These are phyloP conservation scores for Chrysoporthe deuterocubensis DNA, from an alignment of 2,329 filamentous ascomycete species.

Conservation along the genomic window DNA sequence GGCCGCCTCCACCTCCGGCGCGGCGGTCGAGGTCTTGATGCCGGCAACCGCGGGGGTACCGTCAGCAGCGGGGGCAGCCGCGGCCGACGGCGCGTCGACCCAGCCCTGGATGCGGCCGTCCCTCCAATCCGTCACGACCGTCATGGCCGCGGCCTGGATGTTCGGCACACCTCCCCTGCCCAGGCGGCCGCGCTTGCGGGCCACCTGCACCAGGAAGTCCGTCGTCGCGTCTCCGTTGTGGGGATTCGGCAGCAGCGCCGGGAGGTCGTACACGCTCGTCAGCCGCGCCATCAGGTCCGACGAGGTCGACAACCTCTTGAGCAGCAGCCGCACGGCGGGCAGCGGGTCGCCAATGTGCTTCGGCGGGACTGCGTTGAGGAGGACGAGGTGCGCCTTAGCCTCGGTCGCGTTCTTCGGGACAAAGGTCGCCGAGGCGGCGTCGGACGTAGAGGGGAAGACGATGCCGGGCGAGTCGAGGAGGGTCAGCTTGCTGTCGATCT, in stretches of 20 bases:
- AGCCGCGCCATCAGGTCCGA: slow-evolving; percentile 78
- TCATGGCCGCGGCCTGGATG: slow-evolving; percentile 82
- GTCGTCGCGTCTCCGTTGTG: slow-evolving; percentile 77
- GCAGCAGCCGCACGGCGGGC: slow-evolving; percentile 82
- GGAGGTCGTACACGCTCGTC: slow-evolving; percentile 81
- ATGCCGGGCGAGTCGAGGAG: slow-evolving; percentile 94
- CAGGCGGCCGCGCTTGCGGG: slow-evolving; percentile 86
- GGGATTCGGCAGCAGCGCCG: slow-evolving; percentile 70
- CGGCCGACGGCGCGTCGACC: slow-evolving; percentile 72
- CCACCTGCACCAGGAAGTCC: slow-evolving; percentile 93
- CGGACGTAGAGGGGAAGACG: slow-evolving; percentile 76
- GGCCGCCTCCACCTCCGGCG: slow-evolving; percentile 49
- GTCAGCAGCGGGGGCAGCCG: slow-evolving; percentile 36
- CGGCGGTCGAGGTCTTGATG: slow-evolving; percentile 37
- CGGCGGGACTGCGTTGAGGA: slow-evolving; percentile 89
- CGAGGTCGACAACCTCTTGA: slow-evolving; percentile 76
- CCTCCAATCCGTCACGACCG: slow-evolving; percentile 94
- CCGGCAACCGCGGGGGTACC: slow-evolving; percentile 17
- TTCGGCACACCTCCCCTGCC: slow-evolving; percentile 92
- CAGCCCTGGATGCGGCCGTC: slow-evolving; percentile 94
- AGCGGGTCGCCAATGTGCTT: slow-evolving; percentile 94
- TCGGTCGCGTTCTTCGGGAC: slow-evolving; percentile 66
- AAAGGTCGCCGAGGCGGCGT: slow-evolving; percentile 42
- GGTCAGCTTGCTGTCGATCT: slow-evolving; percentile 92
- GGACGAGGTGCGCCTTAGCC: slow-evolving; percentile 81